phyloP scores from a whole-genome alignment of 768 basidiomycete species.

The Termitomyces sp. region DNA sequence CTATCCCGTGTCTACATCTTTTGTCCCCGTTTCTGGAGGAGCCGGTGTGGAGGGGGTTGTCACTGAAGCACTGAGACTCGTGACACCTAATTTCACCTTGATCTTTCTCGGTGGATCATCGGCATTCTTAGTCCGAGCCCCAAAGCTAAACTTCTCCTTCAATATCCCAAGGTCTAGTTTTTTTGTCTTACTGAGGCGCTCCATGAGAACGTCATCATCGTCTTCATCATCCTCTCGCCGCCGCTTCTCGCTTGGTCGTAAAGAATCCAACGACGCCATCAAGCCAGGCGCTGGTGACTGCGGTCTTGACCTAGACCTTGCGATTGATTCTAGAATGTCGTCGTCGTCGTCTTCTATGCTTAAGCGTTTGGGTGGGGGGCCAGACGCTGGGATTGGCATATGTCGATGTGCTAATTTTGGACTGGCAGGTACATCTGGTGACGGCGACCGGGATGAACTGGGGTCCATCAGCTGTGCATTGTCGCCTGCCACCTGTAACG shows the following conservation, averaged over 20 bases:
- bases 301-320: slow-evolving; percentile 32
- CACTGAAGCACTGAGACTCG: slow-evolving; percentile 30
- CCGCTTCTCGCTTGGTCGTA: slow-evolving; percentile 65
- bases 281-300: slow-evolving; percentile 30
- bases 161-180: slow-evolving; percentile 43
- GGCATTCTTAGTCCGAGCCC: slow-evolving; percentile 32
- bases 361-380: slow-evolving; percentile 40
- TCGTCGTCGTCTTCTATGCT: slow-evolving; percentile 46
- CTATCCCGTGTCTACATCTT: slow-evolving; percentile 74
- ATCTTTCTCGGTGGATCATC: slow-evolving; percentile 67
- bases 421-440: slow-evolving; percentile 28
- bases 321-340: slow-evolving; percentile 52
- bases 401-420: slow-evolving; percentile 33
- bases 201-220: slow-evolving; percentile 62
- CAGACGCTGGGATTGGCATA: slow-evolving; percentile 22
- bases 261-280: slow-evolving; percentile 30
- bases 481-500: background rate
- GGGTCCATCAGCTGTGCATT: slow-evolving; percentile 10
- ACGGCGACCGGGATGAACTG: slow-evolving; percentile 24
- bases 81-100: slow-evolving; percentile 62
- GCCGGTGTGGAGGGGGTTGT: slow-evolving; percentile 31
- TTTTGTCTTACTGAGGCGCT: slow-evolving; percentile 57
- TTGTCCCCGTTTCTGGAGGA: slow-evolving; percentile 59
- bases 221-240: slow-evolving; percentile 69
- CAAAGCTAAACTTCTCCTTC: slow-evolving; percentile 28